Percentiles rank a stretch among this genome's conserved stretches.
phyloP scores from a whole-genome alignment of 768 basidiomycete genomes.

The Amanita phalloides region DNA sequence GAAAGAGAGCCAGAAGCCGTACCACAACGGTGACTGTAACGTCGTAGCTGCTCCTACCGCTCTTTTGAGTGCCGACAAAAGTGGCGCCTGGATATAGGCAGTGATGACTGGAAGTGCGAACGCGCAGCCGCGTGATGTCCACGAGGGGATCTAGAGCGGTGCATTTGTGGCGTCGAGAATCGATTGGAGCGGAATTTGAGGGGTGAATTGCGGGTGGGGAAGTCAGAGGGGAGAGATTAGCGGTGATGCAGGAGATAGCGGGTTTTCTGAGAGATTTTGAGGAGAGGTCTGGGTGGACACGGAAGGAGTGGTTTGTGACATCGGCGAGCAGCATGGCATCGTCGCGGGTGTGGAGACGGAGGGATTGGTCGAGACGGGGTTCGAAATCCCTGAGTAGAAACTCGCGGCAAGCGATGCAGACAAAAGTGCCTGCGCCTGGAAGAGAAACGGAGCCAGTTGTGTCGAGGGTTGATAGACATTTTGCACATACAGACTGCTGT shows the following conservation, averaged over 20 bases:
- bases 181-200: background rate
- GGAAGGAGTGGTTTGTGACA: background rate
- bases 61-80: slow-evolving; percentile 90
- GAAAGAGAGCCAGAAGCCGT: slow-evolving; percentile 22
- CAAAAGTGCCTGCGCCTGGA: slow-evolving; percentile 21
- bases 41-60: slow-evolving; percentile 89
- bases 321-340: background rate
- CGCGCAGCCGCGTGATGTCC: slow-evolving; percentile 71
- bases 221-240: background rate
- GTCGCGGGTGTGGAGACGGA: slow-evolving; percentile 15
- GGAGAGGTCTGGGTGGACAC: background rate
- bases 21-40: slow-evolving; percentile 90
- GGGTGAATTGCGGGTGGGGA: slow-evolving; percentile 6
- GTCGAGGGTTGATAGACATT: slow-evolving; percentile 32
- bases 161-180: slow-evolving; percentile 11
- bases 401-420: slow-evolving; percentile 40
- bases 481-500: slow-evolving; percentile 33
- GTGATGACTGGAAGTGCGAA: slow-evolving; percentile 61
- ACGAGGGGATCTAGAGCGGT: slow-evolving; percentile 39
- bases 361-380: slow-evolving; percentile 17
- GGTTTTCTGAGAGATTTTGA: slow-evolving; percentile 4
- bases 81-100: slow-evolving; percentile 82
- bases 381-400: slow-evolving; percentile 15
- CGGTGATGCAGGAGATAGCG: slow-evolving; percentile 1
- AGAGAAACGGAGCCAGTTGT: slow-evolving; percentile 14